phyloP scores from a whole-genome alignment of 2,329 filamentous ascomycete genomes.

The Cyphellophora attinorum region DNA sequence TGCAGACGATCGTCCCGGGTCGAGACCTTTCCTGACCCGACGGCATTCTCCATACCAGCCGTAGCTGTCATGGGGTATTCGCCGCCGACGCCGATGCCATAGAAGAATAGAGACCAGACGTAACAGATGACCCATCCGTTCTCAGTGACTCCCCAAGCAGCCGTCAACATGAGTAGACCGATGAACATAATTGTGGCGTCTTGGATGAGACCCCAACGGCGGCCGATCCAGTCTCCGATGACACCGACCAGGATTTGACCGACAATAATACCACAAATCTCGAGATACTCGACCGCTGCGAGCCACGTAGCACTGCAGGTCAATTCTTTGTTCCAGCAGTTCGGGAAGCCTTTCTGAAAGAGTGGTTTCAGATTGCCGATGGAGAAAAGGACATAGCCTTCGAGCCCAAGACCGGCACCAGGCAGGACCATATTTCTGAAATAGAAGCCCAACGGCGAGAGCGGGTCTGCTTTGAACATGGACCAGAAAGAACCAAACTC shows the following conservation, averaged over 20 bases:
- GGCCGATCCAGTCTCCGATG: slow-evolving; percentile 69
- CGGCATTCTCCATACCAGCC: slow-evolving; percentile 84
- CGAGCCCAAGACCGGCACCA: slow-evolving; percentile 81
- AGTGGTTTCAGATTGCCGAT: slow-evolving; percentile 87
- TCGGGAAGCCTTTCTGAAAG: slow-evolving; percentile 63
- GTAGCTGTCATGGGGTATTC: slow-evolving; percentile 93
- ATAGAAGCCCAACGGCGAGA: slow-evolving; percentile 78
- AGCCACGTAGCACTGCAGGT: slow-evolving; percentile 75
- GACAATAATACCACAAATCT: slow-evolving; percentile 89
- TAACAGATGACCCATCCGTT: slow-evolving; percentile 98
- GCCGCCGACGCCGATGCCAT: slow-evolving; percentile 51
- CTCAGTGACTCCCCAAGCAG: slow-evolving; percentile 75
- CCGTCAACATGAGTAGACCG: slow-evolving; percentile 83
- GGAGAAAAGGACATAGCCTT: slow-evolving; percentile 94
- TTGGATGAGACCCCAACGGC: slow-evolving; percentile 91
- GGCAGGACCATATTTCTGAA: slow-evolving; percentile 85
- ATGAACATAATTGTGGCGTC: slow-evolving; percentile 91
- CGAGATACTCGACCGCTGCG: slow-evolving; percentile 76
- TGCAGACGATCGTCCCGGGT: slow-evolving; percentile 89
- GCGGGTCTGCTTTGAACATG: slow-evolving; percentile 80
- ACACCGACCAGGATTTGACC: slow-evolving; percentile 84
- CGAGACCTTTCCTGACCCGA: slow-evolving; percentile 76
- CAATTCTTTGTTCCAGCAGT: slow-evolving; percentile 61
- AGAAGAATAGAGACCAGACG: slow-evolving; percentile 88
- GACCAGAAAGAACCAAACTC: slow-evolving; percentile 60